Evolutionary conservation across 2,329 filamentous ascomycete species (phyloP), one percentile per base, ranked within the genome.

Genomic region (Phaeophleospora eucalypticola): DNA sequence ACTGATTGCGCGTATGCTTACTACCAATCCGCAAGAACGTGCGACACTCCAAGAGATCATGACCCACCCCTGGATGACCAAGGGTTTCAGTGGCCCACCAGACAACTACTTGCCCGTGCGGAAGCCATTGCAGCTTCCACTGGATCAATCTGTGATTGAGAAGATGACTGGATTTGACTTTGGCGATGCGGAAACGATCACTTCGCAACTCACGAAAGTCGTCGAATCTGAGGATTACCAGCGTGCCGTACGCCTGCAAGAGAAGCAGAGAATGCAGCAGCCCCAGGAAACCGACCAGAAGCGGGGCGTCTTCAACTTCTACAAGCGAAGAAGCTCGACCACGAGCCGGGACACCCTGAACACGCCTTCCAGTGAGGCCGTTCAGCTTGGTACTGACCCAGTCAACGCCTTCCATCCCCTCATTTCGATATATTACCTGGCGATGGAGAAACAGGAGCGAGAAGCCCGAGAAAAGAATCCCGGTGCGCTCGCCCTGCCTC

Each of bases 161-260:
- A 90, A 87, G 58, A 98, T 98, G 93, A 94, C 89, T 18, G 93
- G 93, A 2, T 98, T 98, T 67, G 95, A 97, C 67, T 98, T 97
- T 71, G 93, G 93, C 1, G 79, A 88, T 0, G 79, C 89, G 1
- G 89, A 96, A 43, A 80, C 81, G 46, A 96, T 98, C 63, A 84
- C 81, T 46, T 73, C 81, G 2, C 88, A 96, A 64, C 78, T 98
- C 36, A 87, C 83, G 8, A 87, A 86, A 53, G 80, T 90, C n/a
- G 80, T 98, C 50, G 87, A 94, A 60, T 96, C 90, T 0, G 89
- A 95, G 4, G 91, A 97, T 34, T 98, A 98, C 58, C 89, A 95
- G 60, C 82, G 84, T 48, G 89, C 89, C 4, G 76, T 95, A n/a
- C 80, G 82, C 45, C 71, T 84, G 10, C 80, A 82, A 32, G 82